These are phyloP conservation scores for Pisolithus tinctorius DNA, from an alignment of 768 basidiomycete species.

Conservation along the genomic window DNA sequence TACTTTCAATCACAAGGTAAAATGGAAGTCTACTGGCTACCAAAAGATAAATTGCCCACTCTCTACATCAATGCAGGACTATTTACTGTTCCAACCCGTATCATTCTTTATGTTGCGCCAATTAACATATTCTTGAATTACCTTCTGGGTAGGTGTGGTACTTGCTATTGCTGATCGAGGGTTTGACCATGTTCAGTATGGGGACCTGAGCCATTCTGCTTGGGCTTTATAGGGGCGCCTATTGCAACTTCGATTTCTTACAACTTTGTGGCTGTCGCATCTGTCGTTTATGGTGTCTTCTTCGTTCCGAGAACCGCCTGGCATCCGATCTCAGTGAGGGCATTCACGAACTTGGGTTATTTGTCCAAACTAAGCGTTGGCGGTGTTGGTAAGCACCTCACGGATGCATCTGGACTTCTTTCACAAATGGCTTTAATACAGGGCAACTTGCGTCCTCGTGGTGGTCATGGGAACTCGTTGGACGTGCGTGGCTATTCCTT, in stretches of 20 bases:
- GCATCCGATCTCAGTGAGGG: conserved; percentile 65
- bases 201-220: conserved; percentile 68
- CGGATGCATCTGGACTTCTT: neutral
- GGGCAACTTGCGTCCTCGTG: conserved; percentile 85
- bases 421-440: conserved; percentile 7
- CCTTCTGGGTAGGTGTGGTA: conserved; percentile 49
- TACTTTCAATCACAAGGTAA: conserved; percentile 76
- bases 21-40: conserved; percentile 35
- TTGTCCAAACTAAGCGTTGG: conserved; percentile 73
- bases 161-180: neutral
- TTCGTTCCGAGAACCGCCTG: conserved; percentile 72
- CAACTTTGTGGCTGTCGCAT: conserved; percentile 66
- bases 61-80: conserved; percentile 46
- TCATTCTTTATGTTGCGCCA: conserved; percentile 74
- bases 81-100: conserved; percentile 75
- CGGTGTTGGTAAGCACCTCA: conserved; percentile 52
- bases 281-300: conserved; percentile 55
- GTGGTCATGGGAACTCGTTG: conserved; percentile 95
- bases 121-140: conserved; percentile 79
- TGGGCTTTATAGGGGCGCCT: conserved; percentile 92
- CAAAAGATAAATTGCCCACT: neutral
- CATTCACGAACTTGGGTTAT: conserved; percentile 60
- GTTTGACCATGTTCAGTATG: conserved; percentile 44
- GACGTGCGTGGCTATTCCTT: conserved; percentile 23
- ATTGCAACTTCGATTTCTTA: conserved; percentile 84